Conservation (phyloP, 2,329 filamentous ascomycete species). For the Acrodontium crateriforme region DNA sequence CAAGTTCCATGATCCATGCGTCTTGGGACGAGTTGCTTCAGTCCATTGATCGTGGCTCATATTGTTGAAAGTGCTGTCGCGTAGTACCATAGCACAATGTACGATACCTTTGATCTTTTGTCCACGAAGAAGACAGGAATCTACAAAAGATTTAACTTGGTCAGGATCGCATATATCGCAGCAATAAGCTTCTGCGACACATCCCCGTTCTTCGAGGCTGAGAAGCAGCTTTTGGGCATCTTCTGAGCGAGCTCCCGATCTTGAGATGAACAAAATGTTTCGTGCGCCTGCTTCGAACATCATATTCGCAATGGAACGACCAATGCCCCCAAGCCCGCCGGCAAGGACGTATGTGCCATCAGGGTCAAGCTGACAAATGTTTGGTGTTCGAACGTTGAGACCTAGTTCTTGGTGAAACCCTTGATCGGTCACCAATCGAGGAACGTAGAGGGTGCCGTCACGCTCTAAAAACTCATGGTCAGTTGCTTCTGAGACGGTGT, state of each 20-base stretch:
- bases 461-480: too few relatives aligned
- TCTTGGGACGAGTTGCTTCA: constrained; percentile 22
- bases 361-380: not conserved
- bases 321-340: constrained; percentile 5
- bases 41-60: constrained; percentile 10
- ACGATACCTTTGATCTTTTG: constrained; percentile 9
- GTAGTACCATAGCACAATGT: constrained; percentile 20
- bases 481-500: too few relatives aligned
- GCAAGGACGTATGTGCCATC: constrained; percentile 3
- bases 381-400: not conserved
- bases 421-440: too few relatives aligned
- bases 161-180: constrained; percentile 2
- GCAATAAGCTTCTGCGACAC: not conserved
- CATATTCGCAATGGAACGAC: constrained; percentile 2
- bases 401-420: too few relatives aligned
- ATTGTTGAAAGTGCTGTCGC: not conserved
- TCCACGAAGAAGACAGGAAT: constrained; percentile 1
- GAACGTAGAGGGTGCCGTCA: too few relatives aligned
- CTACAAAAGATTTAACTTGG: not conserved
- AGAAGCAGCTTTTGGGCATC: constrained; percentile 1
- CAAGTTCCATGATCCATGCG: constrained; percentile 15
- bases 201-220: constrained; percentile 1
- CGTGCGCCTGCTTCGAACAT: constrained; percentile 5
- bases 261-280: constrained; percentile 4
- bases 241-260: constrained; percentile 1